Percentiles rank a stretch among this genome's conserved stretches.
Evolutionary conservation across 2,329 filamentous ascomycete genomes (phyloP).

Genomic region (Fusarium clavum): DNA sequence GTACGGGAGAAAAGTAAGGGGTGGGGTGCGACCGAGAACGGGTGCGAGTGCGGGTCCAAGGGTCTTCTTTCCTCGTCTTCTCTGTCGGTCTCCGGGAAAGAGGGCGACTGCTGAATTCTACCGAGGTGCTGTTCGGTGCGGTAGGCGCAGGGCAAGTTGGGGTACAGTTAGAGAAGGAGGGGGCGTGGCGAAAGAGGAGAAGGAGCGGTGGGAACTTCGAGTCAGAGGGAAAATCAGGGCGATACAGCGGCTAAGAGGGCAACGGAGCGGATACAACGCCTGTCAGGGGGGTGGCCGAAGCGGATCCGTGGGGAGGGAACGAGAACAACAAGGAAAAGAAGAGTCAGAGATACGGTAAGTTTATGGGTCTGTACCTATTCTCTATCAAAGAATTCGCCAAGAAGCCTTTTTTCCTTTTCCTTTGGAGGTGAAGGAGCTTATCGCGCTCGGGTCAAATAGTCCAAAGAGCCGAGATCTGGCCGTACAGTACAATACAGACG

Average conservation of each 20-base stretch:
- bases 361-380: conserved; percentile 22
- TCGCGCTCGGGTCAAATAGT: conserved; percentile 29
- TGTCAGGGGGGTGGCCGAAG: conserved; percentile 23
- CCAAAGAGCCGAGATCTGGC: conserved; percentile 19
- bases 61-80: conserved; percentile 5
- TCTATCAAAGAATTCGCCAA: conserved; percentile 34
- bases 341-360: conserved; percentile 21
- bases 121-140: conserved; percentile 1
- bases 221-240: conserved; percentile 28
- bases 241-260: conserved; percentile 32
- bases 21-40: conserved; percentile 24
- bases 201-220: conserved; percentile 35
- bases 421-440: conserved; percentile 23
- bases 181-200: conserved; percentile 28
- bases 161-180: background rate
- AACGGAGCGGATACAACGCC: conserved; percentile 25
- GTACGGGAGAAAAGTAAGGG: background rate
- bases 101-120: conserved; percentile 8
- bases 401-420: conserved; percentile 5
- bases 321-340: conserved; percentile 5
- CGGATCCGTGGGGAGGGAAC: conserved; percentile 19
- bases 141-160: background rate
- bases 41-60: conserved; percentile 33
- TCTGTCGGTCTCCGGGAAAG: conserved; percentile 31
- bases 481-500: background rate